phyloP scores from a whole-genome alignment of 164 flowering plant species.

The Liquidambar formosana region DNA sequence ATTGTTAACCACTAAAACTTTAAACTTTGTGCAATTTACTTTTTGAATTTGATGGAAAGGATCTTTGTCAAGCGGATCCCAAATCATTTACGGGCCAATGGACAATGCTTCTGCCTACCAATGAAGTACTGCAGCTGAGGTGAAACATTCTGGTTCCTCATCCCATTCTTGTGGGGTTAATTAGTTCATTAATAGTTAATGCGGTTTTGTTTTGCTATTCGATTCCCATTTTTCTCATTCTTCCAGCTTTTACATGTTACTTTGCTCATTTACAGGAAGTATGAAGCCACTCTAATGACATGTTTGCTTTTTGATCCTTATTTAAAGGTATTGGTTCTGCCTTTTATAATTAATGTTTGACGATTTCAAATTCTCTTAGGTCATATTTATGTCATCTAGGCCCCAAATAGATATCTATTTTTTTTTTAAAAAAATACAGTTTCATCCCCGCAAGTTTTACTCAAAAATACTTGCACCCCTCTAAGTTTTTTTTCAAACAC shows the following conservation, averaged over 20 bases:
- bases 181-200: neutral
- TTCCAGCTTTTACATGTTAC: slow-evolving; percentile 9
- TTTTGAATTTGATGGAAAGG: slow-evolving; percentile 42
- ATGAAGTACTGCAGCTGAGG: slow-evolving; percentile 82
- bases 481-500: too few relatives aligned
- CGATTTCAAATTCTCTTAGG: neutral
- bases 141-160: slow-evolving; percentile 22
- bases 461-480: too few relatives aligned
- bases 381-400: neutral
- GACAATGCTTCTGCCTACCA: slow-evolving; percentile 86
- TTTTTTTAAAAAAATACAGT: too few relatives aligned
- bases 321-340: slow-evolving; percentile 53
- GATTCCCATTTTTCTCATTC: neutral
- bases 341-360: slow-evolving; percentile 1
- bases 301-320: slow-evolving; percentile 90
- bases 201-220: neutral
- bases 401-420: too few relatives aligned
- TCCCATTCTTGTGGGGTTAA: neutral
- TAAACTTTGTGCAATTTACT: neutral
- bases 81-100: slow-evolving; percentile 72
- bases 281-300: slow-evolving; percentile 79
- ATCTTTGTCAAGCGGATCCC: slow-evolving; percentile 87
- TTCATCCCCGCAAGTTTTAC: too few relatives aligned
- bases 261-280: slow-evolving; percentile 56
- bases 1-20: neutral